These are phyloP conservation scores for Phaeophleospora eucalypticola DNA, from an alignment of 2,329 filamentous ascomycete genomes.

Conservation along the genomic window DNA sequence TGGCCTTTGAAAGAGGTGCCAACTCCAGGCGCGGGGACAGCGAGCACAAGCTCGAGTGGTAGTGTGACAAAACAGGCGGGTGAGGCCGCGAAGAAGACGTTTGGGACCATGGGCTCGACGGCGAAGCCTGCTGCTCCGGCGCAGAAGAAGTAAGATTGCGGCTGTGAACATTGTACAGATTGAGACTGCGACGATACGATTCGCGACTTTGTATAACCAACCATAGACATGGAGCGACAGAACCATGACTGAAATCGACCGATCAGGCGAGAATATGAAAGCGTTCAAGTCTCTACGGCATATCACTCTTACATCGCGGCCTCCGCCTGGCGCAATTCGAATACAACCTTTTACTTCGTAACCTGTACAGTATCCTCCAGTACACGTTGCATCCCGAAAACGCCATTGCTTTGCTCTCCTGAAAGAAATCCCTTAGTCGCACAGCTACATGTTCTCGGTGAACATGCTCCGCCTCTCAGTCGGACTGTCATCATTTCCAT, in stretches of 20 bases:
- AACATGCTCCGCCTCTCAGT: slow-evolving; percentile 67
- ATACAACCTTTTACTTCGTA: background rate
- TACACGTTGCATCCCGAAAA: background rate
- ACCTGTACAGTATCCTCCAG: background rate
- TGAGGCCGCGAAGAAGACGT: background rate
- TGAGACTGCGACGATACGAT: no score
- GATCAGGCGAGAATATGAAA: no score
- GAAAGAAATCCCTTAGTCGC: background rate
- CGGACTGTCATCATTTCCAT: slow-evolving; percentile 51
- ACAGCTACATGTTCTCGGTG: slow-evolving; percentile 55
- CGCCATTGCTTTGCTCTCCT: background rate
- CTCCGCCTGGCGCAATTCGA: no score
- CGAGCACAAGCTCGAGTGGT: background rate
- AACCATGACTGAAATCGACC: no score
- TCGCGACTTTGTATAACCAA: background rate
- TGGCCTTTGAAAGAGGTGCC: slow-evolving; percentile 57
- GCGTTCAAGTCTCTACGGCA: no score
- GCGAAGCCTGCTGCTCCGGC: background rate
- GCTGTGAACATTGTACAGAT: no score
- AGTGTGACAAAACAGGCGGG: background rate
- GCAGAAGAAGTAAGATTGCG: background rate
- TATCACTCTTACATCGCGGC: no score
- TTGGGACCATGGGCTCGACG: background rate
- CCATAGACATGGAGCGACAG: background rate
- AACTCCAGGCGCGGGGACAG: background rate